Evolutionary conservation across 164 flowering plant species (phyloP).

Genomic region (Kalanchoe fedtschenkoi): DNA sequence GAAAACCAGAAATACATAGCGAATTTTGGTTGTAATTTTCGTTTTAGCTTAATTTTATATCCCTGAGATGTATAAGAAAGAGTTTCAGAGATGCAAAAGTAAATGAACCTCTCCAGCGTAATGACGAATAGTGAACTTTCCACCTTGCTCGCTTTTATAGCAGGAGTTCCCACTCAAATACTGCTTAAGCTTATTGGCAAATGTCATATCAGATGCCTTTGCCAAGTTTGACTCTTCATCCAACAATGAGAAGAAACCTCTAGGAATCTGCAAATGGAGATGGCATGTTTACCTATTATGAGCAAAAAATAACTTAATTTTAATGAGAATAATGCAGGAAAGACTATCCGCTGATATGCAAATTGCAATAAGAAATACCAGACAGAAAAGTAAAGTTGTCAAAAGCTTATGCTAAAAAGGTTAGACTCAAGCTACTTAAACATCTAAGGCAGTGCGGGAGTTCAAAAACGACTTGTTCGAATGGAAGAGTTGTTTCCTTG

Average conservation of each 20-base stretch:
- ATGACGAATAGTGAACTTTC: conserved; percentile 61
- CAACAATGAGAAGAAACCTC: conserved; percentile 68
- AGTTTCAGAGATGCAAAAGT: background rate
- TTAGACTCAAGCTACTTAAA: background rate
- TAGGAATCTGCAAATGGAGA: conserved; percentile 59
- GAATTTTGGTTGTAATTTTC: background rate
- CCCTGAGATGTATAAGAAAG: background rate
- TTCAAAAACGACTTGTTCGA: too few relatives aligned
- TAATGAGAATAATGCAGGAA: background rate
- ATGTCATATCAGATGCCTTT: conserved; percentile 67
- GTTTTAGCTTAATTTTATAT: background rate
- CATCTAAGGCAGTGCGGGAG: background rate
- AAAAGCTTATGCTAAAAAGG: background rate
- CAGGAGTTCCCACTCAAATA: conserved; percentile 48
- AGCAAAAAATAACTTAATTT: background rate
- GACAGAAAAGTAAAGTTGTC: too few relatives aligned
- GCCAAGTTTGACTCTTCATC: conserved; percentile 82
- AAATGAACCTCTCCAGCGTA: conserved; percentile 87
- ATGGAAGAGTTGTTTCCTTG: background rate
- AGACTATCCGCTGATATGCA: background rate
- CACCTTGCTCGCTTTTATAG: conserved; percentile 61
- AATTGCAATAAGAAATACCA: too few relatives aligned
- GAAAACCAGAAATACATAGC: background rate
- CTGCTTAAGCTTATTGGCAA: conserved; percentile 76
- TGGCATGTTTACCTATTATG: background rate